Conservation (phyloP, 177 flowering plant species). For the Vitis hybrid region DNA sequence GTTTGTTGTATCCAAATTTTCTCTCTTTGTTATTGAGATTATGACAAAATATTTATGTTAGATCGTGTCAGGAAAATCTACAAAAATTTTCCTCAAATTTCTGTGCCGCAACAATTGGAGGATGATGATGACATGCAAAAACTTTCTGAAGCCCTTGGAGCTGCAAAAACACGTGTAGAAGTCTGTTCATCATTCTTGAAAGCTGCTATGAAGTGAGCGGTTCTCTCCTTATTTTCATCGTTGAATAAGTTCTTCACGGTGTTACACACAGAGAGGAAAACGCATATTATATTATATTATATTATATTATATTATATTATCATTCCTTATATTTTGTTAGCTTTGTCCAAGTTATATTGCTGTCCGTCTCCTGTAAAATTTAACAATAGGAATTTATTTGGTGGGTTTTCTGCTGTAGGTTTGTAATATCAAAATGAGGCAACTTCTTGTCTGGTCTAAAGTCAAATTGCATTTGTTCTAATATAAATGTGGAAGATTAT, state of each 20-base stretch:
- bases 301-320: no score
- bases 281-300: no score
- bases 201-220: constrained; percentile 79
- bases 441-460: no score
- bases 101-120: constrained; percentile 69
- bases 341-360: no score
- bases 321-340: no score
- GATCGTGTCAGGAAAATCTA: constrained; percentile 88
- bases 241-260: background rate
- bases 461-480: no score
- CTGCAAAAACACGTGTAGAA: constrained; percentile 87
- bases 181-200: constrained; percentile 82
- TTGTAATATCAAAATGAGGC: no score
- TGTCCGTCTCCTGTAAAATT: no score
- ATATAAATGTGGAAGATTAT: no score
- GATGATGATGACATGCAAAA: constrained; percentile 81
- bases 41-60: constrained; percentile 38
- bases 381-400: no score
- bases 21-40: constrained; percentile 6
- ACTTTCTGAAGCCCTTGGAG: constrained; percentile 81
- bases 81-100: constrained; percentile 63
- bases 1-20: background rate
- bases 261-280: background rate
- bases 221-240: background rate
- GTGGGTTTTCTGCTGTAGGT: no score